A percentile compares a stretch with the other conserved stretches of the same genome.
Conservation (phyloP, 2,329 filamentous ascomycete genomes). For the Fusarium lyarnte region DNA sequence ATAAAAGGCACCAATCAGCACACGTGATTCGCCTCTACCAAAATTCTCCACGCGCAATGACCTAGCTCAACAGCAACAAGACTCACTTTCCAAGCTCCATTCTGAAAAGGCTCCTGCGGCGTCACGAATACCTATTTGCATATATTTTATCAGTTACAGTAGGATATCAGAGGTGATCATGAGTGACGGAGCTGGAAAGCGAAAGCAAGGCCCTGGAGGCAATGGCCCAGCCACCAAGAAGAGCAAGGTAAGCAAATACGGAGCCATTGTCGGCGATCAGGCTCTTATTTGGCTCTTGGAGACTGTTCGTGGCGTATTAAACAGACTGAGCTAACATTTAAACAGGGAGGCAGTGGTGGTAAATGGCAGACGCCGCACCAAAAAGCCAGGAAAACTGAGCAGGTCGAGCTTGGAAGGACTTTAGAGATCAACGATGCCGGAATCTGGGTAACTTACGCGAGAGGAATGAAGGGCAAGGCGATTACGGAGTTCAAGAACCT, state of each 20-base stretch:
- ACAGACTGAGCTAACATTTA: constrained; percentile 17
- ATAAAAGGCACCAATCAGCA: not conserved
- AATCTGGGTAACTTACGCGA: constrained; percentile 81
- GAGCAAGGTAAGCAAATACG: constrained; percentile 50
- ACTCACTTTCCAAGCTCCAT: not conserved
- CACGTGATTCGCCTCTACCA: constrained; percentile 32
- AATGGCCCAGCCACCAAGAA: constrained; percentile 48
- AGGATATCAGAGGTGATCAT: constrained; percentile 31
- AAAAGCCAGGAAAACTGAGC: constrained; percentile 57
- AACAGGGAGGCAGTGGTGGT: constrained; percentile 61
- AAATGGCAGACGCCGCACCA: constrained; percentile 72
- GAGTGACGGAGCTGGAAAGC: constrained; percentile 48
- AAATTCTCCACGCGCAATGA: constrained; percentile 33
- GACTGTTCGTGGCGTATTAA: not conserved
- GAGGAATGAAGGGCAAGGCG: constrained; percentile 75
- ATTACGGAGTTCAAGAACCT: constrained; percentile 72
- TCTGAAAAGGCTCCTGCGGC: not conserved
- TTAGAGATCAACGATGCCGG: constrained; percentile 76
- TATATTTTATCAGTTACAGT: not conserved
- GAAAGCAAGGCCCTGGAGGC: constrained; percentile 48
- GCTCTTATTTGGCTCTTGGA: not conserved
- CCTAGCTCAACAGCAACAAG: constrained; percentile 10
- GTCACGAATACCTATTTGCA: not conserved
- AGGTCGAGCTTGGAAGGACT: constrained; percentile 53
- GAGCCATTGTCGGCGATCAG: not conserved